A percentile compares a stretch with the other conserved stretches of the same genome.
These are phyloP conservation scores for Parafenestella ontariensis DNA, from an alignment of 2,329 filamentous ascomycete genomes.

Conservation along the genomic window DNA sequence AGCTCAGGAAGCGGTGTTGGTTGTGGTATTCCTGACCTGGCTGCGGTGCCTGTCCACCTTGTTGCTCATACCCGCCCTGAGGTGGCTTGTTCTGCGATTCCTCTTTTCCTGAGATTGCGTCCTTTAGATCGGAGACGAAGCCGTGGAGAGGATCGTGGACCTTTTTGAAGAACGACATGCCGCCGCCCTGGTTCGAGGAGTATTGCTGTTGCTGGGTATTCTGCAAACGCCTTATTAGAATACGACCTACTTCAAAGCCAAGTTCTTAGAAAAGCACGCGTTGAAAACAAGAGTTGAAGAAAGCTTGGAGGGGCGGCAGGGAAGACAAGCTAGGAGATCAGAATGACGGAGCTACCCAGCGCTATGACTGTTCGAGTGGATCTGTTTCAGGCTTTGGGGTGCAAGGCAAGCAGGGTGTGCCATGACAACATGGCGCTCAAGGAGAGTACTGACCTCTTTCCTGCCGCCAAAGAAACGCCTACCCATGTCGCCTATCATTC, in stretches of 20 bases:
- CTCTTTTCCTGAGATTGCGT: constrained; percentile 55
- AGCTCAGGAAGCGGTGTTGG: constrained; percentile 65
- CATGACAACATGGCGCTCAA: constrained; percentile 24
- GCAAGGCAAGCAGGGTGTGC: constrained; percentile 16
- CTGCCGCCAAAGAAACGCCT: constrained; percentile 51
- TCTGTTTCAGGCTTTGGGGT: constrained; percentile 16
- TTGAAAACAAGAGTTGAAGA: background rate
- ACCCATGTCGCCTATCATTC: constrained; percentile 61
- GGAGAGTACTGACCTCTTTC: constrained; percentile 38
- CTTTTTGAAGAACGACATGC: constrained; percentile 60
- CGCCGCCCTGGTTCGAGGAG: constrained; percentile 35
- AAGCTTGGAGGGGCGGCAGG: constrained; percentile 5
- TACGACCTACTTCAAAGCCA: background rate
- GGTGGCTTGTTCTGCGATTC: constrained; percentile 53
- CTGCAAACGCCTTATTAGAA: constrained; percentile 17
- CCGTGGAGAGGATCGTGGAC: constrained; percentile 61
- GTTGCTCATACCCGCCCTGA: constrained; percentile 30
- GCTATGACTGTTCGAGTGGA: constrained; percentile 20
- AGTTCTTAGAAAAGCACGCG: background rate
- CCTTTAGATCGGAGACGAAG: constrained; percentile 59
- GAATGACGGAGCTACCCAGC: constrained; percentile 8
- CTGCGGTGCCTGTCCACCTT: constrained; percentile 24
- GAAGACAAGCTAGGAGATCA: constrained; percentile 8
- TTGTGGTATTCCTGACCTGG: constrained; percentile 50
- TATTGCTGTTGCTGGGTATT: constrained; percentile 34